Evolutionary conservation across 345 rosid species (phyloP).

Genomic region (Brassica napus): Da-Ae NC_063444.1:48956501-48957000

Average conservation of each 20-base stretch:
- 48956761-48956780: constrained; percentile 21
- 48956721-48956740: constrained; percentile 33
- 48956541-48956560: background rate
- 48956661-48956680: constrained; percentile 13
- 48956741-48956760: constrained; percentile 28
- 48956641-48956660: too few species aligned
- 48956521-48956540: background rate
- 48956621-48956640: too few species aligned
- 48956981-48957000: too few species aligned
- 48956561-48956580: background rate
- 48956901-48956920: background rate
- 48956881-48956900: background rate
- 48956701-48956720: constrained; percentile 23
- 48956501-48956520: constrained; percentile 27
- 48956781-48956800: background rate
- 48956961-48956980: too few species aligned
- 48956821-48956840: background rate
- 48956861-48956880: background rate
- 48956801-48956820: background rate
- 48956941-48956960: background rate
- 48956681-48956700: constrained; percentile 9
- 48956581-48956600: background rate
- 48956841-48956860: background rate
- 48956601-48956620: background rate
- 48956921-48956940: background rate